Conservation (phyloP, 2,329 filamentous ascomycete species). For the Delphinella strobiligena region DNA sequence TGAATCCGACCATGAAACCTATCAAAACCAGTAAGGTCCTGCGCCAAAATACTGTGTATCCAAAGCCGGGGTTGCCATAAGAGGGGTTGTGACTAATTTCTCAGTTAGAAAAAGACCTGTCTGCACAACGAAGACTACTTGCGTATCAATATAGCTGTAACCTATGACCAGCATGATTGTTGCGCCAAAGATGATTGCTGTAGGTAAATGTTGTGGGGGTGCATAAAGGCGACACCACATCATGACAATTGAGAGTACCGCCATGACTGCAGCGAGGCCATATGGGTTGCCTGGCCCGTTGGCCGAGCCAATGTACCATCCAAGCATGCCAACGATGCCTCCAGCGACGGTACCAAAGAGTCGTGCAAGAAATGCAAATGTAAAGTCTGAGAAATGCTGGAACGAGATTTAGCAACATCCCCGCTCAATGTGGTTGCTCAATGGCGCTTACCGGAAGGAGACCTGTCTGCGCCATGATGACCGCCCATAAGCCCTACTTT, state of each 20-base stretch:
- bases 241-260: slow-evolving; percentile 19
- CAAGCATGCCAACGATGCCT: slow-evolving; percentile 34
- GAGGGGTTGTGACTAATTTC: slow-evolving; percentile 1
- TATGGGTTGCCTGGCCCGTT: slow-evolving; percentile 37
- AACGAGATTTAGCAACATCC: no score
- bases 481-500: slow-evolving; percentile 41
- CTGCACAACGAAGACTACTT: background rate
- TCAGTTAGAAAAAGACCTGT: background rate
- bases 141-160: slow-evolving; percentile 7
- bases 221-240: slow-evolving; percentile 26
- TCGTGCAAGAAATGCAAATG: slow-evolving; percentile 32
- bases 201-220: slow-evolving; percentile 1
- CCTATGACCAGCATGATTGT: slow-evolving; percentile 6
- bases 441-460: no score
- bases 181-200: slow-evolving; percentile 5
- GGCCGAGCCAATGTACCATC: slow-evolving; percentile 42
- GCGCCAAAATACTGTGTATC: slow-evolving; percentile 8
- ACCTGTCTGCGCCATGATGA: slow-evolving; percentile 41
- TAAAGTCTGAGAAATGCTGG: slow-evolving; percentile 40
- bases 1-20: slow-evolving; percentile 4
- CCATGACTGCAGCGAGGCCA: slow-evolving; percentile 33
- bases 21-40: slow-evolving; percentile 6
- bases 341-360: slow-evolving; percentile 34
- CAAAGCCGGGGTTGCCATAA: slow-evolving; percentile 7
- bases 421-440: no score